Evolutionary conservation across 2,329 filamentous ascomycete species (phyloP).

Genomic region (Ceratocystis alfenasii): DNA sequence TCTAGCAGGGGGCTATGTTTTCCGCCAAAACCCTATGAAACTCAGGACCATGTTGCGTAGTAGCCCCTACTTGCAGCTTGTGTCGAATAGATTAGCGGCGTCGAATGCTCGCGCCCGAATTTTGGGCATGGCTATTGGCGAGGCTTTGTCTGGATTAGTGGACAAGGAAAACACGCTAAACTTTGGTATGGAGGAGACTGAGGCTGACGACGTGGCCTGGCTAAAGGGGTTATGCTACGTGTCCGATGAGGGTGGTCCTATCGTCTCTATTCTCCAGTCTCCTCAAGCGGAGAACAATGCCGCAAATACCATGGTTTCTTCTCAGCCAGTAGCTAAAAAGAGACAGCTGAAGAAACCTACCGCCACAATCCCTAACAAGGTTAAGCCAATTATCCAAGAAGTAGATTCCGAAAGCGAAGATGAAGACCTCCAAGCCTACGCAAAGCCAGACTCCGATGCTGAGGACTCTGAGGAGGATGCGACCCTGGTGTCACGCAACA

Average conservation of each 20-base stretch:
- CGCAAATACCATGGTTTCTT: constrained; percentile 21
- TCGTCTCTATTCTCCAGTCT: constrained; percentile 38
- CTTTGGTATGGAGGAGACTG: constrained; percentile 72
- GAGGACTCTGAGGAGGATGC: constrained; percentile 92
- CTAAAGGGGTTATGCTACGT: constrained; percentile 56
- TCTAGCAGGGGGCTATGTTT: constrained; percentile 63
- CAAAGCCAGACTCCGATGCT: constrained; percentile 74
- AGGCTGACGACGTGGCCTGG: constrained; percentile 59
- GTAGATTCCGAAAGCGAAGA: constrained; percentile 49
- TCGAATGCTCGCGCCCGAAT: constrained; percentile 66
- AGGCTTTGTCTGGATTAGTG: constrained; percentile 51
- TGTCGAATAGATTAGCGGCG: constrained; percentile 74
- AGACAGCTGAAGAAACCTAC: constrained; percentile 28
- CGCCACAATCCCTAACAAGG: constrained; percentile 27
- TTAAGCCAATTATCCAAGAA: constrained; percentile 51
- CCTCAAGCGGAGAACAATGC: constrained; percentile 18
- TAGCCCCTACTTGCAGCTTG: constrained; percentile 57
- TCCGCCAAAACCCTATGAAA: constrained; percentile 52
- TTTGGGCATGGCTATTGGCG: constrained; percentile 78
- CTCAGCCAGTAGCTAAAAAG: constrained; percentile 23
- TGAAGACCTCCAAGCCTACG: constrained; percentile 62
- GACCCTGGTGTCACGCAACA: constrained; percentile 71
- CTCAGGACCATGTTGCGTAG: constrained; percentile 60
- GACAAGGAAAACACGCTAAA: constrained; percentile 63
- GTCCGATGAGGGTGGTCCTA: constrained; percentile 49